These are phyloP conservation scores for Bonia amplexicaulis DNA, from an alignment of 176 grass and related monocot species.

Conservation along the genomic window DNA sequence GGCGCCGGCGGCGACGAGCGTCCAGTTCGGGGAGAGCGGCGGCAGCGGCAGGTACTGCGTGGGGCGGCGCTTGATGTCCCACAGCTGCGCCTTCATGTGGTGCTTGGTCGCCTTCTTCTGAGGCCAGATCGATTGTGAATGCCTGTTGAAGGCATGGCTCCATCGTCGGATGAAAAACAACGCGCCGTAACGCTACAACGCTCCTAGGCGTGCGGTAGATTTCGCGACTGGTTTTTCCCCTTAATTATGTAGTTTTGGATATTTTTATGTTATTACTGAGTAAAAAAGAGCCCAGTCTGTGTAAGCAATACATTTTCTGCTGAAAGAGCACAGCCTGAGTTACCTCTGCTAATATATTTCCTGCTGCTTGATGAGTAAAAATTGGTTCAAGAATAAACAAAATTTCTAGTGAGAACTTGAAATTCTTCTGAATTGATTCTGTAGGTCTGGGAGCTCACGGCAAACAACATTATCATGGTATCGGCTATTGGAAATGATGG, in stretches of 20 bases:
- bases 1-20: too few species aligned
- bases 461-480: slow-evolving; percentile 99
- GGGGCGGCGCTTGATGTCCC: too few species aligned
- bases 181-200: too few species aligned
- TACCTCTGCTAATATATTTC: neutral
- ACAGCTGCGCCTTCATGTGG: too few species aligned
- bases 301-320: neutral
- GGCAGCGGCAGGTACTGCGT: too few species aligned
- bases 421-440: slow-evolving; percentile 20
- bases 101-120: too few species aligned
- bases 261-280: neutral
- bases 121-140: too few species aligned
- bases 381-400: neutral
- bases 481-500: slow-evolving; percentile 99
- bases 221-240: neutral
- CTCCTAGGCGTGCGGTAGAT: too few species aligned
- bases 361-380: slow-evolving; percentile 6
- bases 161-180: too few species aligned
- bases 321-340: neutral
- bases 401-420: neutral
- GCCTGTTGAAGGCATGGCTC: too few species aligned
- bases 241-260: neutral
- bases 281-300: neutral
- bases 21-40: too few species aligned
- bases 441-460: slow-evolving; percentile 98